These are phyloP conservation scores for Pugionium cornutum DNA, from an alignment of 345 rosid species.

Conservation along the genomic window DNA sequence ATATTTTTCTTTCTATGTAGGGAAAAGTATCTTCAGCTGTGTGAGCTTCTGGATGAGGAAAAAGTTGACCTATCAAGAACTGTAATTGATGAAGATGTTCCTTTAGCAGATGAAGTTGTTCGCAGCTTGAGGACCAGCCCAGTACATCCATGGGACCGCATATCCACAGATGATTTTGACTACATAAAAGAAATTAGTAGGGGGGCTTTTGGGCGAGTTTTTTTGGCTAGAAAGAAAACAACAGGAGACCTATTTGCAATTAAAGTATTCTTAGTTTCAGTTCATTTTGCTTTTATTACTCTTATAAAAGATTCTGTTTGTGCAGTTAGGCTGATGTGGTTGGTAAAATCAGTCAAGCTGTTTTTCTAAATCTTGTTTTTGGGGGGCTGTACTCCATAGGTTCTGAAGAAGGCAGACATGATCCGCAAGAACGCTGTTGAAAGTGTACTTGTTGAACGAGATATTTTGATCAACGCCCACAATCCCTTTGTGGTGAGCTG, in stretches of 20 bases:
- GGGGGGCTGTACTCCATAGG: slow-evolving; percentile 49
- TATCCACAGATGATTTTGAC: slow-evolving; percentile 84
- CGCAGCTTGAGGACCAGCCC: slow-evolving; percentile 87
- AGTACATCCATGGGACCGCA: slow-evolving; percentile 75
- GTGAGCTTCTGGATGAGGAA: slow-evolving; percentile 71
- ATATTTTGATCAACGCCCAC: slow-evolving; percentile 86
- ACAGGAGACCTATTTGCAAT: slow-evolving; percentile 96
- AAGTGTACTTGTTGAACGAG: slow-evolving; percentile 93
- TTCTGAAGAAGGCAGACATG: slow-evolving; percentile 95
- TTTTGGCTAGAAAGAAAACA: slow-evolving; percentile 82
- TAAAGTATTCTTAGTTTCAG: slow-evolving; percentile 53
- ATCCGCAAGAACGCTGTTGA: slow-evolving; percentile 96
- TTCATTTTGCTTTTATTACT: slow-evolving; percentile 10
- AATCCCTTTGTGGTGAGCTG: slow-evolving; percentile 98
- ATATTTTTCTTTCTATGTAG: slow-evolving; percentile 42
- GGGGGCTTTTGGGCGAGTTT: slow-evolving; percentile 92
- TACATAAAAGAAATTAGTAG: slow-evolving; percentile 78
- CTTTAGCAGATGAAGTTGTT: slow-evolving; percentile 80
- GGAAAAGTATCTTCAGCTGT: slow-evolving; percentile 86
- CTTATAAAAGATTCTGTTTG: slow-evolving; percentile 19
- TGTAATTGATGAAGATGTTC: slow-evolving; percentile 80
- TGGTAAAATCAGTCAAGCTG: slow-evolving; percentile 14
- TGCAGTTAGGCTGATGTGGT: background rate
- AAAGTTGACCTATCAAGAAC: slow-evolving; percentile 69
- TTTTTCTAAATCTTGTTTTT: slow-evolving; percentile 19